These are phyloP conservation scores for Apiospora phragmitis DNA, from an alignment of 2,329 filamentous ascomycete genomes.

Conservation along the genomic window DNA sequence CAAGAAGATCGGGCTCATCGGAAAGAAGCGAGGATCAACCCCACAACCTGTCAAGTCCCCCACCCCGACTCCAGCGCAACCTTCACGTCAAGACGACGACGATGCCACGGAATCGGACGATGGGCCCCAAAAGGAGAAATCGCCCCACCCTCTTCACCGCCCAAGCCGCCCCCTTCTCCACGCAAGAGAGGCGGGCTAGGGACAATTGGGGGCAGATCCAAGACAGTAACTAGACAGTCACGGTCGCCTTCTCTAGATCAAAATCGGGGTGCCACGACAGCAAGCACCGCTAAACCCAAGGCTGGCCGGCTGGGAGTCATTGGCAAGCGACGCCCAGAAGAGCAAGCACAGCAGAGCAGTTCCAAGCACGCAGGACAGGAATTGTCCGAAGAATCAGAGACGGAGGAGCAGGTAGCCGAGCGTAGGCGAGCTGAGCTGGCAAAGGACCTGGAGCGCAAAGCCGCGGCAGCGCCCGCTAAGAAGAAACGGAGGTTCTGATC, in stretches of 20 bases:
- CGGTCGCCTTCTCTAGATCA: slow-evolving; percentile 14
- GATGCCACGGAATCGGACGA: slow-evolving; percentile 18
- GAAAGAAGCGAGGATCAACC: slow-evolving; percentile 19
- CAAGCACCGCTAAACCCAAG: neutral
- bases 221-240: slow-evolving; percentile 13
- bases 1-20: slow-evolving; percentile 26
- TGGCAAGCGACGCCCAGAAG: slow-evolving; percentile 17
- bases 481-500: slow-evolving; percentile 57
- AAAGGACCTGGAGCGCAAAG: slow-evolving; percentile 50
- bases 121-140: neutral
- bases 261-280: slow-evolving; percentile 19
- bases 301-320: slow-evolving; percentile 24
- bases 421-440: slow-evolving; percentile 53
- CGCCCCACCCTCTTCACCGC: slow-evolving; percentile 3
- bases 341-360: slow-evolving; percentile 6
- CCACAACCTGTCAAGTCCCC: slow-evolving; percentile 8
- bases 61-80: neutral
- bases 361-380: neutral
- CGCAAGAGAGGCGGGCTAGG: slow-evolving; percentile 14
- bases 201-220: slow-evolving; percentile 12
- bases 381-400: slow-evolving; percentile 23
- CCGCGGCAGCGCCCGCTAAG: slow-evolving; percentile 49
- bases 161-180: neutral
- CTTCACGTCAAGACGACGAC: slow-evolving; percentile 17
- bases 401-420: slow-evolving; percentile 41